These are phyloP conservation scores for Ceratocystis diversiconidia DNA, from an alignment of 2,329 filamentous ascomycete genomes.

Conservation along the genomic window DNA sequence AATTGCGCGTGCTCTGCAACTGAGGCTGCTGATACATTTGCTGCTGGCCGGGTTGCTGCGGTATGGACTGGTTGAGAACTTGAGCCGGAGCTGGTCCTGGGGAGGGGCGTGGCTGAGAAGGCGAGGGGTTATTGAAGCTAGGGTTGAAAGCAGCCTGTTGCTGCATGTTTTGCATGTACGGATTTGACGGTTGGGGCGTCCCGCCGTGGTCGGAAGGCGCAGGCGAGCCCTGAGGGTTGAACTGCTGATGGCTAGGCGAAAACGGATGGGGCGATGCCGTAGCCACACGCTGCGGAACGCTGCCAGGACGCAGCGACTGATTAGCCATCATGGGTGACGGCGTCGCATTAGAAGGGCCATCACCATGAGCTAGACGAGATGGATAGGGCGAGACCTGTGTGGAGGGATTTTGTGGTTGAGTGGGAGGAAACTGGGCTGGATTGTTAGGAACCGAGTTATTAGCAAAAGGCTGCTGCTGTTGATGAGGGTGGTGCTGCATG, in stretches of 20 bases:
- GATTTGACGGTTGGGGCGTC: constrained; percentile 54
- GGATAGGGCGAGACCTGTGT: constrained; percentile 50
- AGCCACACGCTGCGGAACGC: constrained; percentile 65
- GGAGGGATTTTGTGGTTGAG: constrained; percentile 6
- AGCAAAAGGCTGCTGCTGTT: constrained; percentile 5
- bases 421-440: background rate
- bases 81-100: constrained; percentile 40
- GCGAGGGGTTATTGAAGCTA: constrained; percentile 40
- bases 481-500: background rate
- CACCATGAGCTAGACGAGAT: constrained; percentile 67
- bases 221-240: constrained; percentile 58
- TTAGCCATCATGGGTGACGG: constrained; percentile 86
- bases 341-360: constrained; percentile 68
- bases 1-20: constrained; percentile 7
- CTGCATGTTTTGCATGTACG: constrained; percentile 50
- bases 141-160: constrained; percentile 39
- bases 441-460: background rate
- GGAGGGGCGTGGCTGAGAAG: constrained; percentile 41
- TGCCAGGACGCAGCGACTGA: constrained; percentile 60
- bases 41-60: constrained; percentile 32
- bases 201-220: constrained; percentile 60
- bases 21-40: constrained; percentile 24
- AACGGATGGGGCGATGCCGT: constrained; percentile 89
- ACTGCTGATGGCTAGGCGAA: constrained; percentile 60
- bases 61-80: constrained; percentile 37